phyloP scores from a whole-genome alignment of 495 filamentous ascomycete genomes.

The Penicillium maclennaniae region DNA sequence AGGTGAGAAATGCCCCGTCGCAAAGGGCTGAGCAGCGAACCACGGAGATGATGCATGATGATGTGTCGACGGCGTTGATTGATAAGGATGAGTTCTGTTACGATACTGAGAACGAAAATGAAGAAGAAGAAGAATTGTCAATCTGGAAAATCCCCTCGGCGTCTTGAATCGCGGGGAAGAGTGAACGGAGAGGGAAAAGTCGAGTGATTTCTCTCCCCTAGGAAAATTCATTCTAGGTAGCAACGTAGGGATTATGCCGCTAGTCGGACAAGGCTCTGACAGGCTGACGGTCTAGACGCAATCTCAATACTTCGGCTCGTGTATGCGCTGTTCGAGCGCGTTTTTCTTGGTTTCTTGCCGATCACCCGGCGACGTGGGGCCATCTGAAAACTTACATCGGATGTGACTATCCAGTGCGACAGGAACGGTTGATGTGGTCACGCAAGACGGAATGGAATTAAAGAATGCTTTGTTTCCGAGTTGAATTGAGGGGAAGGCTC shows the following conservation, averaged over 20 bases:
- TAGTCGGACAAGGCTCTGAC: neutral
- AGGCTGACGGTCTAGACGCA: neutral
- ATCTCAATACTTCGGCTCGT: neutral
- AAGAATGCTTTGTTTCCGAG: too few relatives aligned
- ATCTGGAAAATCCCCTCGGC: neutral
- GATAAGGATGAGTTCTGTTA: neutral
- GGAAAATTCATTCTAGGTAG: neutral
- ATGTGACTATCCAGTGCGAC: too few relatives aligned
- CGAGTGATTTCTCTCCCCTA: neutral
- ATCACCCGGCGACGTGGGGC: neutral
- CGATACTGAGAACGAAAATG: neutral
- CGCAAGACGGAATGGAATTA: too few relatives aligned
- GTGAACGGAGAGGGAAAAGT: neutral
- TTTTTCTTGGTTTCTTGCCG: neutral
- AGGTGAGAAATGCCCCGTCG: neutral
- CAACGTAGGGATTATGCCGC: neutral
- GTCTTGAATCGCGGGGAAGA: neutral
- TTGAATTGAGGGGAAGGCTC: too few relatives aligned
- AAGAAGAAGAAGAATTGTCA: neutral
- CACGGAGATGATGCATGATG: conserved; percentile 17
- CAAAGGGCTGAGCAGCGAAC: conserved; percentile 11
- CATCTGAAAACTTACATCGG: too few relatives aligned
- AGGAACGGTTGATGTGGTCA: too few relatives aligned
- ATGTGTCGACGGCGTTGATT: neutral
- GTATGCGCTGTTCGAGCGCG: neutral